phyloP scores from a whole-genome alignment of 306 rosid species.

The Vicia faba region DNA sequence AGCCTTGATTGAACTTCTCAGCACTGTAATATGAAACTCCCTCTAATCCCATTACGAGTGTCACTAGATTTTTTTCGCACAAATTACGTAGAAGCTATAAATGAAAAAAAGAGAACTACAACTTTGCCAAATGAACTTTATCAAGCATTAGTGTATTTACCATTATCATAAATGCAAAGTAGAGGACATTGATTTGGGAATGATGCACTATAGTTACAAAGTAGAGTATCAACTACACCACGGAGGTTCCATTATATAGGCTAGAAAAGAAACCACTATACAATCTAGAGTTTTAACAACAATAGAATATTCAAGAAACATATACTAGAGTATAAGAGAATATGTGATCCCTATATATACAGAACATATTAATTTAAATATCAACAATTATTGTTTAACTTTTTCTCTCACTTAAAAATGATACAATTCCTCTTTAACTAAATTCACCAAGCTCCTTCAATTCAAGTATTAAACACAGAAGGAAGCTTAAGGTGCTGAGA shows the following conservation, averaged over 20 bases:
- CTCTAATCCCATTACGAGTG: neutral
- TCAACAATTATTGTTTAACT: too few species aligned
- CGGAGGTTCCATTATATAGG: too few species aligned
- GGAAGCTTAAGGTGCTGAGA: conserved; percentile 13
- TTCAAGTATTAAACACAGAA: conserved; percentile 13
- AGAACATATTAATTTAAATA: too few species aligned
- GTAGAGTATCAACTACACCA: too few species aligned
- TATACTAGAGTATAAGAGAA: too few species aligned
- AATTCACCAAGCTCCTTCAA: conserved; percentile 2
- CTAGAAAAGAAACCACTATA: too few species aligned
- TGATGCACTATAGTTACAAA: neutral
- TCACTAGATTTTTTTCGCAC: neutral
- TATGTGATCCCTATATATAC: too few species aligned
- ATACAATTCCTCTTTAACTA: conserved; percentile 17
- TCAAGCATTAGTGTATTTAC: neutral
- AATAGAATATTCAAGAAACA: too few species aligned
- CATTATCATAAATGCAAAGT: neutral
- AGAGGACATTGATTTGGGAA: neutral
- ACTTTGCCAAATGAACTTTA: neutral
- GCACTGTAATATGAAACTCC: neutral
- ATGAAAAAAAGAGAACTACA: neutral
- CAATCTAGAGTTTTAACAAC: too few species aligned
- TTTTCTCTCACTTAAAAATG: neutral
- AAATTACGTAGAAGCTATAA: neutral
- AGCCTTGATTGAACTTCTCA: conserved; percentile 19